phyloP scores from a whole-genome alignment of 2,329 filamentous ascomycete genomes.

The Ophiostoma piceae region DNA sequence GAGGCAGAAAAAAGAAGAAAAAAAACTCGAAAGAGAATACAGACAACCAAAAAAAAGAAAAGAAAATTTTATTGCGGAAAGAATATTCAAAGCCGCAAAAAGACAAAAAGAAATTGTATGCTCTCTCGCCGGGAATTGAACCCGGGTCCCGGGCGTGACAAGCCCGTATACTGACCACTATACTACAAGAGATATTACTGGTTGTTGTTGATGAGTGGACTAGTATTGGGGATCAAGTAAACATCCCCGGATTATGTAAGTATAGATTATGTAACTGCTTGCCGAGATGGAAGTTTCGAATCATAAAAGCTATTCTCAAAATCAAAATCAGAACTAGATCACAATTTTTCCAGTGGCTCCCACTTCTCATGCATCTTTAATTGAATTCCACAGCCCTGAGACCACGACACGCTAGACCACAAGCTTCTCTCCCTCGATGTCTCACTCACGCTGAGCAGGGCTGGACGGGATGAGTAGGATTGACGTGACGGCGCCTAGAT shows the following conservation, averaged over 20 bases:
- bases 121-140: conserved; percentile 11
- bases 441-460: background rate
- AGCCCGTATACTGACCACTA: conserved; percentile 11
- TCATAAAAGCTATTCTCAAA: too few species aligned
- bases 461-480: background rate
- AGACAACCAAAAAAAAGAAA: too few species aligned
- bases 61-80: too few species aligned
- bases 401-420: background rate
- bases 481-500: background rate
- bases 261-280: too few species aligned
- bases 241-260: background rate
- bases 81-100: background rate
- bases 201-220: background rate
- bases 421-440: conserved; percentile 6
- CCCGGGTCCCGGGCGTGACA: conserved; percentile 9
- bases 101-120: background rate
- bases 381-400: conserved; percentile 7
- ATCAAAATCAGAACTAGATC: background rate
- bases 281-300: too few species aligned
- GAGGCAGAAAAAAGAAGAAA: background rate
- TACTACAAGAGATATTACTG: conserved; percentile 5
- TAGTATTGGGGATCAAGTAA: background rate
- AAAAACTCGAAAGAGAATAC: background rate
- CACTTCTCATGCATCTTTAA: conserved; percentile 9
- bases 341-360: background rate